Evolutionary conservation across 257 asterid genomes (phyloP), one percentile per base, ranked within the genome.

Genomic region (Euphrasia confusa): DNA sequence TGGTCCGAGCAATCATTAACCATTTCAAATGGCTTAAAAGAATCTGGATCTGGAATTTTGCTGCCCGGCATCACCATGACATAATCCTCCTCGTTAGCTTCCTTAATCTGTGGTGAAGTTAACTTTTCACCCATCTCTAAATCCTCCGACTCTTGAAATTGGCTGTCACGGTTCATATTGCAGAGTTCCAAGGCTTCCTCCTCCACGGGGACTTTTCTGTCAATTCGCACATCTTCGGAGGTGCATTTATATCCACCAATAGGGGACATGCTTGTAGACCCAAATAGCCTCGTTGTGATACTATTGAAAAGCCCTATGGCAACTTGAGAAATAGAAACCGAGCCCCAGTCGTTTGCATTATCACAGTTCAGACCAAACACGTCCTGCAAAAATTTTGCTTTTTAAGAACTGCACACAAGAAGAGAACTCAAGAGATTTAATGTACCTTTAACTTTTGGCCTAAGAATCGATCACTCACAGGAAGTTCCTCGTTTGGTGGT

Each of bases 1-100:
- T 93, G 99, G 73, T 87, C 97, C 2, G 83, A 84, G 76, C 83
- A 82, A 75, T 75, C 91, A 56, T 33, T 83, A 56, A 87, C 85
- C 88, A 93, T 81, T 72, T 89, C 99, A 81, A 93, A 93, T 74
- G 61, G 89, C 76, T 73, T 54, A 45, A 87, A 89, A 37, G 63
- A 64, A 47, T 66, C 84, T 0, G 50, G 67, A 47, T 66, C 84
- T 0, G 50, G 67, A 69, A 35, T 52, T 75, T 67, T 69, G 79
- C 80, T 81, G 60, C 73, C 30, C 42, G 81, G 72, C 39, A 78
- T 78, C 68, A 61, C 48, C 58, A 14, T 50, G 18, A 57, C 57
- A 69, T 21, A 21, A 21, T 61, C 72, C 65, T 61, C 74, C 44
- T 72, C 74, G 8, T 74, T 67, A 39, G 73, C 66, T 66, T 75